A percentile compares a stretch with the other conserved stretches of the same genome.
phyloP scores from a whole-genome alignment of 208 protist species.

The Leishmania mexicana region DNA sequence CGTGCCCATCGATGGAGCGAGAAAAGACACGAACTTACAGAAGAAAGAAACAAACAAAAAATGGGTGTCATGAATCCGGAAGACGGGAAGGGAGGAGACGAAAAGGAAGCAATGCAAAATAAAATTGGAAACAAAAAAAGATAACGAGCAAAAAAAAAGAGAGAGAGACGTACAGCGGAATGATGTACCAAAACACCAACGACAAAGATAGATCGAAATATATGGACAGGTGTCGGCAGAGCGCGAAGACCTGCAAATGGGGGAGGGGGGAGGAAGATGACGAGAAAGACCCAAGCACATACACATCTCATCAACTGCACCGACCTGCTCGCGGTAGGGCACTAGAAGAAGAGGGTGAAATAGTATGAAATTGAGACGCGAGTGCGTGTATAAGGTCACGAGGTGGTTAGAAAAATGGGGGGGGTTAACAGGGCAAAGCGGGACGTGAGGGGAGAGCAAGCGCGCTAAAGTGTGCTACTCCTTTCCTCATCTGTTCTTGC shows the following conservation, averaged over 20 bases:
- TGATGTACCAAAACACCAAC: neutral
- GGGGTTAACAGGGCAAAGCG: neutral
- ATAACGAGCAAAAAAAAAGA: neutral
- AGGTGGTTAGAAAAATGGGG: neutral
- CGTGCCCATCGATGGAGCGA: neutral
- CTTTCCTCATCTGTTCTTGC: neutral
- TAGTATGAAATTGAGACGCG: neutral
- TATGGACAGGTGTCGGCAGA: neutral
- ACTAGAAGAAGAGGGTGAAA: neutral
- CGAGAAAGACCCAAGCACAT: too few species aligned
- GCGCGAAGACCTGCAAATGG: neutral
- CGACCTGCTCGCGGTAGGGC: neutral
- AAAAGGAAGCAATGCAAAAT: neutral
- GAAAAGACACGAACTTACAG: neutral
- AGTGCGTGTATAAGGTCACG: neutral
- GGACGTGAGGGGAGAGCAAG: neutral
- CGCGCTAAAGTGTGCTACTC: neutral
- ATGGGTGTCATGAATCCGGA: neutral
- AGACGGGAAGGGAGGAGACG: neutral
- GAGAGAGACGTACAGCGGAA: neutral
- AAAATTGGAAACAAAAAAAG: neutral
- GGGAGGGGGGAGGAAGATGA: neutral
- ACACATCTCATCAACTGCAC: neutral
- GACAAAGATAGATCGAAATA: neutral
- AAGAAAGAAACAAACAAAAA: neutral